A percentile compares a stretch with the other conserved stretches of the same genome.
Conservation (phyloP, 805 yeast genomes). For the Kuraishia floccosa region DNA sequence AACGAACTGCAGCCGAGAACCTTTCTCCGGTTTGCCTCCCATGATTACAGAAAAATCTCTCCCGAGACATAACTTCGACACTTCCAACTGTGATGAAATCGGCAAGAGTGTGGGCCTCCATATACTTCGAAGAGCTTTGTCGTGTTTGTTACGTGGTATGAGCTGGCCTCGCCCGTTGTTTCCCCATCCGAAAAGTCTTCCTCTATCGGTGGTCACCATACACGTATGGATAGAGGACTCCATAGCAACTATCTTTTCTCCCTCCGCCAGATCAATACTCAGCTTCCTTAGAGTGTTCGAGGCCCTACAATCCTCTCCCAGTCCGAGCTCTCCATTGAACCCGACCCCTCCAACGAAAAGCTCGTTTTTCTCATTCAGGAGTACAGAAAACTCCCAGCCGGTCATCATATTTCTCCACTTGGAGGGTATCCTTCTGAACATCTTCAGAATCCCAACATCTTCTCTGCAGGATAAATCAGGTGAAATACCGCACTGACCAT, state of each 20-base stretch:
- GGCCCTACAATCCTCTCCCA: conserved; percentile 17
- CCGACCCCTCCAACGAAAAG: conserved; percentile 56
- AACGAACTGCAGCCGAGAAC: conserved; percentile 2
- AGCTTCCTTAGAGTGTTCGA: conserved; percentile 1
- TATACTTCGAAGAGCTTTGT: not conserved
- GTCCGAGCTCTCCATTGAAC: conserved; percentile 64
- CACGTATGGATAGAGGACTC: no score
- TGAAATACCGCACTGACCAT: conserved; percentile 42
- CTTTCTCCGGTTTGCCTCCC: conserved; percentile 9
- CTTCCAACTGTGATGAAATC: conserved; percentile 10
- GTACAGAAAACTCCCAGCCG: conserved; percentile 72
- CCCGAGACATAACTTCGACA: conserved; percentile 24
- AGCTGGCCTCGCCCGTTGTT: conserved; percentile 48
- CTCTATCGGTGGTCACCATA: conserved; percentile 12
- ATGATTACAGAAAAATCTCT: conserved; percentile 41
- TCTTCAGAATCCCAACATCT: no score
- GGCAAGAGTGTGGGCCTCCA: conserved; percentile 6
- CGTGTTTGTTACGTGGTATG: not conserved
- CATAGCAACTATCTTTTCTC: not conserved
- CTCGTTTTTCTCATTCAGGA: conserved; percentile 27
- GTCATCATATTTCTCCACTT: conserved; percentile 41
- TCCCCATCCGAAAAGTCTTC: conserved; percentile 57
- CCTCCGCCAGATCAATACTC: not conserved
- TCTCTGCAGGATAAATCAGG: no score
- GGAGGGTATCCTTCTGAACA: no score